phyloP scores from a whole-genome alignment of 345 rosid genomes.

The Psidium friedrichsthalianum region DNA sequence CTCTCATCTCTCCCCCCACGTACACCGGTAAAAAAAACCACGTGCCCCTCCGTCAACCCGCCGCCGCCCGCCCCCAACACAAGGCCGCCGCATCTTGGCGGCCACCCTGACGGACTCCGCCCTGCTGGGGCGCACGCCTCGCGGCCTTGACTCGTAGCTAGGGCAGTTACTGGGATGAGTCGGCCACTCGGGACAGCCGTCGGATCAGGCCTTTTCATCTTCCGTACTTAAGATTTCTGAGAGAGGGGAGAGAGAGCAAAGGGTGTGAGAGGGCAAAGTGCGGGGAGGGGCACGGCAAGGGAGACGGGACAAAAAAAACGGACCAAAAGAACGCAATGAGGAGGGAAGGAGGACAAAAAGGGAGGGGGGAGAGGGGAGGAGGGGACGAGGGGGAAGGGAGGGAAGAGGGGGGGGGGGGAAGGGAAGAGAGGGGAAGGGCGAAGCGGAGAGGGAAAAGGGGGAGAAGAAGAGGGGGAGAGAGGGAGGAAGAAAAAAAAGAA shows the following conservation, averaged over 20 bases:
- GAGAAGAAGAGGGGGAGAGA: no score
- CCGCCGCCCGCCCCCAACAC: conserved; percentile 29
- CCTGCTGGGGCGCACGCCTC: conserved; percentile 15
- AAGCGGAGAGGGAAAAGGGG: no score
- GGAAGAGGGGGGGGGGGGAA: no score
- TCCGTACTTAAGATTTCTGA: background rate
- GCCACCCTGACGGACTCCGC: conserved; percentile 8
- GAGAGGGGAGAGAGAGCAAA: background rate
- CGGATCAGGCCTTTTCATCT: conserved; percentile 86
- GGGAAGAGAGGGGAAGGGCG: no score
- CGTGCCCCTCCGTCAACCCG: conserved; percentile 77
- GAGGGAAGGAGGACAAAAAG: no score
- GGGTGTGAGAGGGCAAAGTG: no score
- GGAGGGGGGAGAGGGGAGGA: no score
- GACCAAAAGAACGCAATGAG: no score
- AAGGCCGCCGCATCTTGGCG: conserved; percentile 4
- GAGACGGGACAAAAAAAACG: no score
- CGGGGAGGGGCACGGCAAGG: no score
- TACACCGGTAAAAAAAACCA: conserved; percentile 83
- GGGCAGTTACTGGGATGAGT: conserved; percentile 78
- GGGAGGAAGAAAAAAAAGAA: no score
- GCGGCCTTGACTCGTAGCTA: conserved; percentile 32
- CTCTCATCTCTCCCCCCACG: conserved; percentile 96
- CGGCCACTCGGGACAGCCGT: conserved; percentile 83
- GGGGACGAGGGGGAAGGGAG: no score